Evolutionary conservation across 768 basidiomycete species (phyloP).

Genomic region (Agaricus subrufescens): DNA sequence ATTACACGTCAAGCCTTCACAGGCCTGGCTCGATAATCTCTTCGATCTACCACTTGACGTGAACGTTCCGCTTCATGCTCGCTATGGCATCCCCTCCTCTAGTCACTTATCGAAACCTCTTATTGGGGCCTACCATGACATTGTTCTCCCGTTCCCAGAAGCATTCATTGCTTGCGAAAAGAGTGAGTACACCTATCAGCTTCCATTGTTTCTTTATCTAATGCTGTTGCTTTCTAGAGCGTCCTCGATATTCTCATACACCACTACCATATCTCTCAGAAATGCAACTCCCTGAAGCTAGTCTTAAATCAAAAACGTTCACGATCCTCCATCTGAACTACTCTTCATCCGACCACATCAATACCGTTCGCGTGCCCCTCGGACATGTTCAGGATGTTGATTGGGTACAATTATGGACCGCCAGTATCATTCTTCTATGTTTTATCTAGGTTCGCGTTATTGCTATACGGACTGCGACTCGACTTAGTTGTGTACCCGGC

Average conservation of each 20-base stretch:
- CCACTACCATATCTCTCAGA: not conserved
- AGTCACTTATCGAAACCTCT: not conserved
- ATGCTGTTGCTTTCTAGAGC: too few species aligned
- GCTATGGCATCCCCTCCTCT: constrained; percentile 1
- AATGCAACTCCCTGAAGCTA: not conserved
- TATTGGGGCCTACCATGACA: not conserved
- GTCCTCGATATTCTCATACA: not conserved
- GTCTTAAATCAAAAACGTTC: not conserved
- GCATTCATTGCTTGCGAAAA: constrained; percentile 5
- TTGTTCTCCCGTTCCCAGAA: not conserved
- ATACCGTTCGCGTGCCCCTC: constrained; percentile 4
- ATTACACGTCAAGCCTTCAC: not conserved
- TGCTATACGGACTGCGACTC: not conserved
- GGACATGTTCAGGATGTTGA: not conserved
- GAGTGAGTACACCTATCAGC: not conserved
- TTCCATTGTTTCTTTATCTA: not conserved
- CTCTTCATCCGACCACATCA: not conserved
- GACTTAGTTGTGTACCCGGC: not conserved
- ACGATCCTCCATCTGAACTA: not conserved
- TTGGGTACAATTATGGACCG: not conserved
- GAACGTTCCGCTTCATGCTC: constrained; percentile 6
- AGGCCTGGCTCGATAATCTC: not conserved
- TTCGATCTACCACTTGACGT: not conserved
- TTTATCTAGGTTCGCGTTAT: not conserved
- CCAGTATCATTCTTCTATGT: not conserved